Evolutionary conservation across 495 filamentous ascomycete genomes (phyloP).

Genomic region (Trichoderma gamsii): DNA sequence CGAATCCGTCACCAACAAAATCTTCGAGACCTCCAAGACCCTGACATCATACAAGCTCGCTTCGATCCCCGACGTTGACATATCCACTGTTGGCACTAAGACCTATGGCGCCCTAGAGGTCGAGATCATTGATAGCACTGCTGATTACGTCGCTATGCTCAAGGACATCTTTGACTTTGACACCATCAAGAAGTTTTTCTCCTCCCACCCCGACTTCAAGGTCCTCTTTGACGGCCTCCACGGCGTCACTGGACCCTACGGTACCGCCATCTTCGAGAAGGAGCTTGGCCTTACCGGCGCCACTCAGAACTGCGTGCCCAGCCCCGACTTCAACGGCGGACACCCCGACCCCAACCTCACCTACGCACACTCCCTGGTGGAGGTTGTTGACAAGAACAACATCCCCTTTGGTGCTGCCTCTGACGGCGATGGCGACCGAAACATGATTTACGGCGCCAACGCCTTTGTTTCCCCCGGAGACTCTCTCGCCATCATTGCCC

Average conservation of each 20-base stretch:
- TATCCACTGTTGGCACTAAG: constrained; percentile 71
- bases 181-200: constrained; percentile 88
- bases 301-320: constrained; percentile 89
- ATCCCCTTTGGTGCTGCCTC: constrained; percentile 95
- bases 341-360: constrained; percentile 98
- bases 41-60: constrained; percentile 88
- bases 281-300: constrained; percentile 79
- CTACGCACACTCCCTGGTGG: constrained; percentile 94
- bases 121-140: constrained; percentile 85
- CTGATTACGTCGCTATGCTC: constrained; percentile 90
- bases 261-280: constrained; percentile 85
- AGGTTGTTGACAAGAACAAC: constrained; percentile 80
- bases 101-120: constrained; percentile 83
- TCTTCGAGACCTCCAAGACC: constrained; percentile 81
- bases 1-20: constrained; percentile 94
- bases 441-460: constrained; percentile 99
- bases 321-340: constrained; percentile 90
- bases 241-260: constrained; percentile 94
- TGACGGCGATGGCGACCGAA: constrained; percentile 95
- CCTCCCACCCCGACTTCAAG: constrained; percentile 83
- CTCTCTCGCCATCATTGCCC: constrained; percentile 93
- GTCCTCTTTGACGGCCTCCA: constrained; percentile 90
- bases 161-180: constrained; percentile 98
- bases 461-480: constrained; percentile 95
- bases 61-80: constrained; percentile 81